phyloP scores from a whole-genome alignment of 805 yeast genomes.

The Pichia sporocuriosa region DNA sequence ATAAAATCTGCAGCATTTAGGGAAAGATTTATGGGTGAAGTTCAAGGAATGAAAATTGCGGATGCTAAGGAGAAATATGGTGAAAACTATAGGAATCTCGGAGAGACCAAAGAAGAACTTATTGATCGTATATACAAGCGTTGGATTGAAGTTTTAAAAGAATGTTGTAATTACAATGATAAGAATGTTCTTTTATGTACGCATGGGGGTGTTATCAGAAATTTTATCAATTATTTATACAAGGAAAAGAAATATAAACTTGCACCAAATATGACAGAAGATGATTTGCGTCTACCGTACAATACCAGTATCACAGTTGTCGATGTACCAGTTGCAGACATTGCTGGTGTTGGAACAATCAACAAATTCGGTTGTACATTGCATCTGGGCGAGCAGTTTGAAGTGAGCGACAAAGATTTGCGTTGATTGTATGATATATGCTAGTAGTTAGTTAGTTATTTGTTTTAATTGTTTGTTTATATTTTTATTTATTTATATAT shows the following conservation, averaged over 20 bases:
- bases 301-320: slow-evolving; percentile 70
- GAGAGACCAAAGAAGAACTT: slow-evolving; percentile 49
- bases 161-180: slow-evolving; percentile 19
- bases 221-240: slow-evolving; percentile 45
- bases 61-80: slow-evolving; percentile 63
- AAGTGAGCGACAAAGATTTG: slow-evolving; percentile 7
- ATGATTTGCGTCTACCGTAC: slow-evolving; percentile 37
- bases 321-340: slow-evolving; percentile 43
- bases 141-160: slow-evolving; percentile 35
- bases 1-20: slow-evolving; percentile 38
- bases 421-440: background rate
- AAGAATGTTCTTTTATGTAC: slow-evolving; percentile 57
- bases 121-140: slow-evolving; percentile 35
- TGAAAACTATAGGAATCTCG: slow-evolving; percentile 51
- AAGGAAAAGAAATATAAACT: background rate
- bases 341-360: slow-evolving; percentile 24
- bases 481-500: background rate
- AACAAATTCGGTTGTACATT: slow-evolving; percentile 56
- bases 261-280: background rate
- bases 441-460: too few relatives aligned
- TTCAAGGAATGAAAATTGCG: slow-evolving; percentile 63
- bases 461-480: too few relatives aligned
- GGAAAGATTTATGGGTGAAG: slow-evolving; percentile 73
- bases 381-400: slow-evolving; percentile 58
- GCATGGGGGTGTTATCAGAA: slow-evolving; percentile 78